Evolutionary conservation across 225 moss, liverwort and hornwort genomes (phyloP).

Genomic region (Climacium dendroides): DNA sequence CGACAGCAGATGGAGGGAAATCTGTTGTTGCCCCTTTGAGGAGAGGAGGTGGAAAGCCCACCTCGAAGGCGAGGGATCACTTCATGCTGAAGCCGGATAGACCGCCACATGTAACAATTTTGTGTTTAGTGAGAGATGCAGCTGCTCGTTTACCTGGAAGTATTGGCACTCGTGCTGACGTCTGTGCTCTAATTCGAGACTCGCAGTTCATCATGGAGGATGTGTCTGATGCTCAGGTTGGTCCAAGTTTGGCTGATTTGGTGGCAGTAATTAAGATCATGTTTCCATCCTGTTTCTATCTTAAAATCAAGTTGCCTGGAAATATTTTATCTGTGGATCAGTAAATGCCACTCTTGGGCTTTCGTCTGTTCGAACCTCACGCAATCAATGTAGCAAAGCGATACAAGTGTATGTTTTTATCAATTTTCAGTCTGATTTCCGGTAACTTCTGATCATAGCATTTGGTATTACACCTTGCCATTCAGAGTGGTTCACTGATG

Average conservation of each 20-base stretch:
- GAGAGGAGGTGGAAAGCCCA: constrained; percentile 71
- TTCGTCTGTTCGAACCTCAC: not conserved
- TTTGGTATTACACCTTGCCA: not conserved
- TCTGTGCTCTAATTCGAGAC: constrained; percentile 71
- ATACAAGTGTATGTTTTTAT: not conserved
- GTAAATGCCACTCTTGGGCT: not conserved
- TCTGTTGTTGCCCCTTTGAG: constrained; percentile 72
- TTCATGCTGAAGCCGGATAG: constrained; percentile 73
- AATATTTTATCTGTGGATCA: not conserved
- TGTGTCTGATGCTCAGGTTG: constrained; percentile 68
- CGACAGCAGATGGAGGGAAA: constrained; percentile 64
- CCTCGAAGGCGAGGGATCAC: constrained; percentile 75
- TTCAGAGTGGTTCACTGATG: not conserved
- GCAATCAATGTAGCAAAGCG: not conserved
- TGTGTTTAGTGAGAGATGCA: constrained; percentile 78
- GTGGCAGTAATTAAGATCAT: not conserved
- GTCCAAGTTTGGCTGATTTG: not conserved
- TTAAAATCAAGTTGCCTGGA: not conserved
- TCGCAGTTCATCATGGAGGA: constrained; percentile 79
- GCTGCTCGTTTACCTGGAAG: constrained; percentile 79
- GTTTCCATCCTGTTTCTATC: not conserved
- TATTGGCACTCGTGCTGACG: constrained; percentile 77
- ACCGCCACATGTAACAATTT: constrained; percentile 75
- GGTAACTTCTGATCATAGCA: not conserved
- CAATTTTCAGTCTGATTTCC: not conserved